Conservation (phyloP, 805 yeast genomes). For the Metschnikowia hibisci region DNA sequence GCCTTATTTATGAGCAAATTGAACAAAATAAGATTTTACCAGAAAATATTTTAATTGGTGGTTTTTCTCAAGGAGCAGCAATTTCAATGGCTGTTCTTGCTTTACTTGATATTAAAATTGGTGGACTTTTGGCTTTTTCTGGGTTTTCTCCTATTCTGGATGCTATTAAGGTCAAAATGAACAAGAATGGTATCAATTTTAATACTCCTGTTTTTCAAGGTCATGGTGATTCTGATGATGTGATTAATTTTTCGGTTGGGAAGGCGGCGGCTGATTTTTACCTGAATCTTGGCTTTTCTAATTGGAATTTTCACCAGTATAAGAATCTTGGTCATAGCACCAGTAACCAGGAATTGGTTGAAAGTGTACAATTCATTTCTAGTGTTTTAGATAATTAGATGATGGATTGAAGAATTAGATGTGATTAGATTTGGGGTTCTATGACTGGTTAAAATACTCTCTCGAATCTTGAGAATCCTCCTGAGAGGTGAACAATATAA, state of each 20-base stretch:
- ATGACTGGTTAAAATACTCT: no score
- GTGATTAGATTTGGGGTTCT: no score
- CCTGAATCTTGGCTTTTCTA: constrained; percentile 42
- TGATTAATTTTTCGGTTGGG: constrained; percentile 46
- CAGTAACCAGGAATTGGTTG: constrained; percentile 59
- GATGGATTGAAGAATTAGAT: no score
- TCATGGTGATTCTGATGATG: constrained; percentile 78
- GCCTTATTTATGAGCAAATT: constrained; percentile 49
- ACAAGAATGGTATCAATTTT: constrained; percentile 39
- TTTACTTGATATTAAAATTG: constrained; percentile 57
- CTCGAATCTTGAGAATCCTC: no score
- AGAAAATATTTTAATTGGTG: constrained; percentile 80
- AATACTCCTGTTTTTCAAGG: constrained; percentile 81
- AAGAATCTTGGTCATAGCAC: constrained; percentile 66
- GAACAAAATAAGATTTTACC: constrained; percentile 50
- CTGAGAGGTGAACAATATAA: no score
- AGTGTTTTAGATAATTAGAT: constrained; percentile 17
- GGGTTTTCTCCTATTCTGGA: constrained; percentile 57
- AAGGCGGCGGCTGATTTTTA: constrained; percentile 42
- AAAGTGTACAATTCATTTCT: constrained; percentile 39
- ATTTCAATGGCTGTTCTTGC: constrained; percentile 61
- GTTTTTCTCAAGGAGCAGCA: constrained; percentile 94
- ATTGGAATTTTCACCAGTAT: constrained; percentile 48
- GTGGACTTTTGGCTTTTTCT: constrained; percentile 72
- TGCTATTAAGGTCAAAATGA: constrained; percentile 15